phyloP scores from a whole-genome alignment of 163 green algal genomes.

The Chloromonas sp. region DNA sequence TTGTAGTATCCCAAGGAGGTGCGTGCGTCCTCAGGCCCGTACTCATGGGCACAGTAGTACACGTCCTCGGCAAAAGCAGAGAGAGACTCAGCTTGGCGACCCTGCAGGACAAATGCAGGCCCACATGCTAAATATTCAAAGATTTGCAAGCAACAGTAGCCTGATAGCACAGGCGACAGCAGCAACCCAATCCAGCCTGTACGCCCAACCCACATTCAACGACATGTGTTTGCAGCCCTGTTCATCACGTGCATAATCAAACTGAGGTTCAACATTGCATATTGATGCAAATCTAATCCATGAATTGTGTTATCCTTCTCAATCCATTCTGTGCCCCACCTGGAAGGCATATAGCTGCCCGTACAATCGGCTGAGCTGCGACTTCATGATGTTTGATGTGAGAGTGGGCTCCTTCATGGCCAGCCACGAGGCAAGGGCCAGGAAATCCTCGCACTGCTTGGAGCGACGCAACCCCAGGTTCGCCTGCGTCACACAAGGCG shows the following conservation, averaged over 20 bases:
- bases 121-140: too few relatives aligned
- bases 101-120: constrained; percentile 13
- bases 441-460: constrained; percentile 71
- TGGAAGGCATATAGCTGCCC: constrained; percentile 71
- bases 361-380: constrained; percentile 66
- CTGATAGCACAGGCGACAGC: not conserved
- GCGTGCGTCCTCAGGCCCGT: constrained; percentile 66
- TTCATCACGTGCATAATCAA: not conserved
- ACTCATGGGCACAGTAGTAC: constrained; percentile 68
- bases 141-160: not conserved
- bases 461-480: constrained; percentile 58
- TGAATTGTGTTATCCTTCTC: too few relatives aligned
- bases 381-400: constrained; percentile 63
- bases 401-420: constrained; percentile 61
- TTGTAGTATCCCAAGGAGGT: constrained; percentile 76
- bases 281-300: too few relatives aligned
- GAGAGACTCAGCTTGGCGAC: constrained; percentile 52
- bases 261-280: too few relatives aligned
- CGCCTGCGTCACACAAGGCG: constrained; percentile 22
- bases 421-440: constrained; percentile 68
- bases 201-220: too few relatives aligned
- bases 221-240: too few relatives aligned
- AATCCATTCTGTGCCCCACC: constrained; percentile 4
- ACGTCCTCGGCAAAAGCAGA: constrained; percentile 70
- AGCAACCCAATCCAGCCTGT: not conserved